A percentile compares a stretch with the other conserved stretches of the same genome.
These are phyloP conservation scores for Candida railenensis DNA, from an alignment of 805 yeast species.

Conservation along the genomic window DNA sequence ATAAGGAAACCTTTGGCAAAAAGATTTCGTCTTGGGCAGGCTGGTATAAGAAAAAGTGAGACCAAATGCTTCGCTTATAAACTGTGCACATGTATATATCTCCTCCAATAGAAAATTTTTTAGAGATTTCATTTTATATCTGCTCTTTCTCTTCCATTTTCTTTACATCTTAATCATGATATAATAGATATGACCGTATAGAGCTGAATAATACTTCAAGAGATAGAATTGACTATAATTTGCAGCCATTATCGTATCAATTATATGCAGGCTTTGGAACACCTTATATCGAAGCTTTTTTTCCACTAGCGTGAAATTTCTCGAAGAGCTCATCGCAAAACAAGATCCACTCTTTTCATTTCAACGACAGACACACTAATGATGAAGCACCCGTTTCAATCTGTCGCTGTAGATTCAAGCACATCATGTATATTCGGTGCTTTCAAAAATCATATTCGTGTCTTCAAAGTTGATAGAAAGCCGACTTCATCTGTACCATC, in stretches of 20 bases:
- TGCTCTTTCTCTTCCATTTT: no score
- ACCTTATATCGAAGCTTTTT: neutral
- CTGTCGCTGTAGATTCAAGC: slow-evolving; percentile 41
- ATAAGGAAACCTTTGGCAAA: slow-evolving; percentile 1
- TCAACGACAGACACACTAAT: neutral
- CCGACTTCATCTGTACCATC: slow-evolving; percentile 6
- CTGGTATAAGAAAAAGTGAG: slow-evolving; percentile 5
- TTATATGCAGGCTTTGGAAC: neutral
- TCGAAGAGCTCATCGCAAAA: slow-evolving; percentile 2
- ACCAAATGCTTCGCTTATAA: no score
- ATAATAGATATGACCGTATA: no score
- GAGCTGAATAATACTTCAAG: no score
- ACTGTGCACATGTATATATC: no score
- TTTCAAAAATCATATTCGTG: slow-evolving; percentile 59
- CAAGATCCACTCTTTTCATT: neutral
- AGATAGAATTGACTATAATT: no score
- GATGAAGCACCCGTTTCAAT: slow-evolving; percentile 75
- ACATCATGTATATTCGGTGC: slow-evolving; percentile 55
- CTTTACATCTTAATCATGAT: no score
- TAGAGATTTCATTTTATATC: no score
- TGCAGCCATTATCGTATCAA: no score
- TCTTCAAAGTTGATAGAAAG: slow-evolving; percentile 32
- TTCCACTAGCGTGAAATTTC: neutral
- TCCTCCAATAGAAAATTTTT: no score
- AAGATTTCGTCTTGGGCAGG: slow-evolving; percentile 2